Base-by-base conservation (phyloP, 345 rosid genomes). In the Hibiscus tridactylites region DNA sequence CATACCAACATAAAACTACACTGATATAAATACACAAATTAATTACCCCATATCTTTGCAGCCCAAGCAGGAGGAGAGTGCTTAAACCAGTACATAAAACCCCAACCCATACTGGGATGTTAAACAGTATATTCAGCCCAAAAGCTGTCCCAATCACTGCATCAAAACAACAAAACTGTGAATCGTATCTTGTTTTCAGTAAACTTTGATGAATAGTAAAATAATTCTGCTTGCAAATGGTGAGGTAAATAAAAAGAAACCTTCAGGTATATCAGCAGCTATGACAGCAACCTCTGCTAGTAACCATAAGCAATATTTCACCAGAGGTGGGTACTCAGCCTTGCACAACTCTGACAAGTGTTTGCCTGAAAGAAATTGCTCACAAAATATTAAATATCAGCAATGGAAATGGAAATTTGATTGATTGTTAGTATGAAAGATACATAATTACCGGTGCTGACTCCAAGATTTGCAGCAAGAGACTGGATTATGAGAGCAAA, bases 201-300 rank as follows among this genome's bases (percentile, higher is more conserved):
- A 3, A 44, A 9, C 47, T 44, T 44, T 44, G 10, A 44, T 44
- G 47, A 44, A 44, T 9, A 6, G 1, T 6, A 44, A 9, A 44
- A 44, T 13, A 44, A 44, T 44, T 44, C 12, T 44, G 47, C 3
- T 10, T 11, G 16, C 3, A 58, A 71, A n/a, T 31, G 57, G 1
- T 16, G 57, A 52, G 2, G n/a, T 52, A n/a, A 21, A 15, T 6
- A 29, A 46, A 3, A 33, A 35, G 16, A 62, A 2, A 73, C 96
- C 92, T 88, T 90, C 96, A 2, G 96, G 91, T 4, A 90, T 86
- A 57, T 90, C 96, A 19, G 96, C 96, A 54, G 91, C 91, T 31
- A 88, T 90, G 60, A 88, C 92, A 6, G 91, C 84, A 3, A 80
- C 0, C 70, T 88, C 96, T 7, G 96, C 92, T 0, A 84, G 88